phyloP scores from a whole-genome alignment of 2,329 filamentous ascomycete genomes.

The Aureobasidium sp. region DNA sequence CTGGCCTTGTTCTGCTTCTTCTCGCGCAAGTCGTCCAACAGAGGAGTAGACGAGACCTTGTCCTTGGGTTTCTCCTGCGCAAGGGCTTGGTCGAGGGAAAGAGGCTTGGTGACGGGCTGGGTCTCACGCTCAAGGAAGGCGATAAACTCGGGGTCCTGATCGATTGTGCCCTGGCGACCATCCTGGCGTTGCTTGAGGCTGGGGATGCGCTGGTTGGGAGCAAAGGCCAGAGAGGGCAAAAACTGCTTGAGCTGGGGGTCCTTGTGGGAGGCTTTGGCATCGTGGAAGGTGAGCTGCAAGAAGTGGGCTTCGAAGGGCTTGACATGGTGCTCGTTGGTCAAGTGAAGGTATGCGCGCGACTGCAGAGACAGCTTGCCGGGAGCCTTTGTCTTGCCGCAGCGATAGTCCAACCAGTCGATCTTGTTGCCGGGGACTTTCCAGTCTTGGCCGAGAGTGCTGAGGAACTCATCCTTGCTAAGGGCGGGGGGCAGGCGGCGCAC shows the following conservation, averaged over 20 bases:
- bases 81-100: slow-evolving; percentile 40
- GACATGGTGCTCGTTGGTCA: slow-evolving; percentile 63
- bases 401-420: slow-evolving; percentile 74
- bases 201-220: slow-evolving; percentile 75
- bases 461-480: slow-evolving; percentile 71
- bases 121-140: slow-evolving; percentile 82
- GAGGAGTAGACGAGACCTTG: slow-evolving; percentile 67
- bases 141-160: slow-evolving; percentile 94
- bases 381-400: slow-evolving; percentile 71
- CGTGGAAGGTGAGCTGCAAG: slow-evolving; percentile 62
- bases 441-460: slow-evolving; percentile 60
- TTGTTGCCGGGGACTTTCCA: slow-evolving; percentile 76
- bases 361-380: slow-evolving; percentile 79
- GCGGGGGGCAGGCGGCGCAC: slow-evolving; percentile 79
- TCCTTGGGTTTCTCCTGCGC: slow-evolving; percentile 38
- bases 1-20: slow-evolving; percentile 73
- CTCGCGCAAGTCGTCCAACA: slow-evolving; percentile 83
- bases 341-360: slow-evolving; percentile 71
- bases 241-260: slow-evolving; percentile 61
- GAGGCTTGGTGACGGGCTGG: slow-evolving; percentile 54
- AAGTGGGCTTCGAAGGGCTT: slow-evolving; percentile 60
- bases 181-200: slow-evolving; percentile 67
- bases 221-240: slow-evolving; percentile 71
- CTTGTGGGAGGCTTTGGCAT: slow-evolving; percentile 67
- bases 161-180: slow-evolving; percentile 84